Percentiles rank a stretch among this genome's conserved stretches.
Evolutionary conservation across 805 yeast genomes (phyloP).

Genomic region (Kazachstania taianensis): DNA sequence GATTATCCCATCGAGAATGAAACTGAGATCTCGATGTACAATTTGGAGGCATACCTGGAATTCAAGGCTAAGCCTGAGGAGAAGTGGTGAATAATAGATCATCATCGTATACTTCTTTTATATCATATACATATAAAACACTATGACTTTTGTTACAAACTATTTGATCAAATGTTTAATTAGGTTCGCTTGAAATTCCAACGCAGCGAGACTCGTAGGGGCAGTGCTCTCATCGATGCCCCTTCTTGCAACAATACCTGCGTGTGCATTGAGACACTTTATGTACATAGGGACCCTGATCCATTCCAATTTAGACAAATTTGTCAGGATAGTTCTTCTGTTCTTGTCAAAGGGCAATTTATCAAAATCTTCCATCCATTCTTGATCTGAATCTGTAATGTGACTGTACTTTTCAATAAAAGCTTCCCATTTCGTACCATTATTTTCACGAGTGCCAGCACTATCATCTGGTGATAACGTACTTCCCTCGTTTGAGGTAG

Average conservation of each 20-base stretch:
- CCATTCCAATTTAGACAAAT: slow-evolving; percentile 63
- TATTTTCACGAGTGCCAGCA: background rate
- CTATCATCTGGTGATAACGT: too few species aligned
- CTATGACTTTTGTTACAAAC: background rate
- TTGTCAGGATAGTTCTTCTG: slow-evolving; percentile 35
- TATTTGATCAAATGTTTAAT: slow-evolving; percentile 13
- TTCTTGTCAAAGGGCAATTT: slow-evolving; percentile 30
- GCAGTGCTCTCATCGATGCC: slow-evolving; percentile 35
- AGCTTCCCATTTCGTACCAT: slow-evolving; percentile 16
- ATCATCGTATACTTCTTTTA: background rate
- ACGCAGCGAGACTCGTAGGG: slow-evolving; percentile 20
- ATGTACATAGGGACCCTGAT: slow-evolving; percentile 64
- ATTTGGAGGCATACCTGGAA: slow-evolving; percentile 49
- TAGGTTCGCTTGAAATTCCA: slow-evolving; percentile 23
- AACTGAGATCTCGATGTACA: slow-evolving; percentile 83
- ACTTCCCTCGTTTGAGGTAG: background rate
- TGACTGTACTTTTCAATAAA: slow-evolving; percentile 21
- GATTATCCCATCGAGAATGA: slow-evolving; percentile 69
- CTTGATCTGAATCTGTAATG: slow-evolving; percentile 10
- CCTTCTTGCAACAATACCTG: slow-evolving; percentile 71
- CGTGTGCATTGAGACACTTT: slow-evolving; percentile 73
- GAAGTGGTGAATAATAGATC: slow-evolving; percentile 52
- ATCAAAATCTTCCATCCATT: slow-evolving; percentile 10
- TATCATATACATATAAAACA: background rate
- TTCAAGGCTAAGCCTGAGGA: slow-evolving; percentile 81